These are phyloP conservation scores for Phytopythium delawarense DNA, from an alignment of 352 stramenopile genomes.

Conservation along the genomic window DNA sequence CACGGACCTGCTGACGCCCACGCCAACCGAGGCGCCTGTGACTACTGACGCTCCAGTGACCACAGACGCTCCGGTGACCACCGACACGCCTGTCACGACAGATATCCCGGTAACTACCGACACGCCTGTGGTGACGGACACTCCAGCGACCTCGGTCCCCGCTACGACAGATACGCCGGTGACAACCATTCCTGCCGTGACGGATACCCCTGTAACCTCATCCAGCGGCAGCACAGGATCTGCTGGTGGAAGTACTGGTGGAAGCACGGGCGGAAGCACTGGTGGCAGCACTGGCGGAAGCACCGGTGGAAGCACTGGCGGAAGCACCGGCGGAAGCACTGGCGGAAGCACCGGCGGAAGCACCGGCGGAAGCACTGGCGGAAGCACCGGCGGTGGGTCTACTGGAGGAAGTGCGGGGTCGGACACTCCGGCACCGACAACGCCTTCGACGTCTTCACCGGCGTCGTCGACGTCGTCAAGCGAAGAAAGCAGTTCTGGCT, in stretches of 20 bases:
- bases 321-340: too few species aligned
- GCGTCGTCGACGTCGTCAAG: neutral
- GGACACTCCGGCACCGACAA: slow-evolving; percentile 13
- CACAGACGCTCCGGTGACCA: slow-evolving; percentile 4
- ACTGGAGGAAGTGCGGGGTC: slow-evolving; percentile 1
- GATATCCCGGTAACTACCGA: slow-evolving; percentile 13
- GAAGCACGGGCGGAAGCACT: neutral
- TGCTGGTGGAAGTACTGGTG: neutral
- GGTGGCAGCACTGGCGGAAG: neutral
- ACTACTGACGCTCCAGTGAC: slow-evolving; percentile 2
- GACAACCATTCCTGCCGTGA: slow-evolving; percentile 7
- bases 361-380: neutral
- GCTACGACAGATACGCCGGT: neutral
- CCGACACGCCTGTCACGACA: slow-evolving; percentile 8
- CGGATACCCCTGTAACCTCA: slow-evolving; percentile 5
- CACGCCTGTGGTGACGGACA: slow-evolving; percentile 8
- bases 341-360: neutral
- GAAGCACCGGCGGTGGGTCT: neutral
- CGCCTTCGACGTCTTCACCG: slow-evolving; percentile 4
- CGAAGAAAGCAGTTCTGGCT: neutral
- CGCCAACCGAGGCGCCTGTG: neutral
- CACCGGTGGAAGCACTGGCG: too few species aligned
- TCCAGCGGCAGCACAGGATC: neutral
- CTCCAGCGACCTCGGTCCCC: neutral
- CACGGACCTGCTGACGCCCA: slow-evolving; percentile 20